Conservation (phyloP, 2,329 filamentous ascomycete species). For the Dissoconium aciculare region DNA sequence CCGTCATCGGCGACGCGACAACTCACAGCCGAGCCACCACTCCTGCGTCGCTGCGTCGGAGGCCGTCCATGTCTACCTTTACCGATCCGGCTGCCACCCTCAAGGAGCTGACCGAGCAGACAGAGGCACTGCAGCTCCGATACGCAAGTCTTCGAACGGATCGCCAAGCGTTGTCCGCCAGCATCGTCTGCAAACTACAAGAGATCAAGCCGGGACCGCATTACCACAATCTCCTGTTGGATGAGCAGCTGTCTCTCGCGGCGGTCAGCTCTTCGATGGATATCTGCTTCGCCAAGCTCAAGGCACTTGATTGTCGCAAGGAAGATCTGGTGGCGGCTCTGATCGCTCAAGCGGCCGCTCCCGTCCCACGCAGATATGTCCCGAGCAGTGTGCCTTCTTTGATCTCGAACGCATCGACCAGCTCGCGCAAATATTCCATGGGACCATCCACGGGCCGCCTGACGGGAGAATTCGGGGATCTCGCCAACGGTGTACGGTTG, state of each 20-base stretch:
- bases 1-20: slow-evolving; percentile 5
- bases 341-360: slow-evolving; percentile 9
- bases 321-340: slow-evolving; percentile 17
- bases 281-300: slow-evolving; percentile 22
- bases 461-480: background rate
- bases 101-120: slow-evolving; percentile 13
- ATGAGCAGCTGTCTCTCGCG: slow-evolving; percentile 19
- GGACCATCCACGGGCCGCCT: background rate
- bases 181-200: slow-evolving; percentile 14
- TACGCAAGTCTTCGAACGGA: slow-evolving; percentile 19
- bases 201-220: slow-evolving; percentile 15
- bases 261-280: slow-evolving; percentile 22
- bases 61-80: slow-evolving; percentile 2
- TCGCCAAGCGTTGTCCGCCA: slow-evolving; percentile 16
- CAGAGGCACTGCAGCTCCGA: slow-evolving; percentile 16
- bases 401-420: background rate
- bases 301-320: slow-evolving; percentile 19
- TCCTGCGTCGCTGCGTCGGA: slow-evolving; percentile 5
- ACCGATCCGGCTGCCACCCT: slow-evolving; percentile 8
- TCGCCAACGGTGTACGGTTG: too few relatives aligned
- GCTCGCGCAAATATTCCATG: background rate
- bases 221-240: slow-evolving; percentile 16
- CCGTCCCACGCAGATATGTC: background rate
- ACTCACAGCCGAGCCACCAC: slow-evolving; percentile 4
- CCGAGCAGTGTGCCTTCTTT: background rate